Evolutionary conservation across 495 filamentous ascomycete species (phyloP), one percentile per base, ranked within the genome.

Genomic region (Penicillium parvum): DNA sequence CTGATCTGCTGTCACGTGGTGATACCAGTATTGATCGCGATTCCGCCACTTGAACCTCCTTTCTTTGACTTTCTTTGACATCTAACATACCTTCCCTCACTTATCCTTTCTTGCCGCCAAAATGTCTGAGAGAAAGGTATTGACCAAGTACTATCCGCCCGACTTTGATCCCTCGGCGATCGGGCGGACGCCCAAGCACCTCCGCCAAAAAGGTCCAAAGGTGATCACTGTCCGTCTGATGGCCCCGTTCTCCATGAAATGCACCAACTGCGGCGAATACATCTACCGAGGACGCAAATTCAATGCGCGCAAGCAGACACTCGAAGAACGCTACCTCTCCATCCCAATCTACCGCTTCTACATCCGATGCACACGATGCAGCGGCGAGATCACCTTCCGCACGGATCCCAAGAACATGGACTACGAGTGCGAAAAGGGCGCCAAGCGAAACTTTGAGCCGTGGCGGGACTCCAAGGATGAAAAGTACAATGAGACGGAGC

Each of bases 231-330:
- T 96, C 33, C 86, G 94, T n/a, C 73, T 99, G 14, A 97, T 97
- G 88, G 90, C 92, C 0, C 94, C 94, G 45, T 99, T 97, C 61
- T 75, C 81, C 18, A 95, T 99, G 86, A 88, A 86, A 65, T 97
- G 94, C 63, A 83, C 77, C 12, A 72, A 80, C 38, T 97, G 91
- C 64, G 91, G 88, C 58, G 90, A 96, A 71, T 96, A 87, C 75
- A 96, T 98, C 61, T 95, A 96, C 73, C 87, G 88, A 50, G 91
- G 91, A 1, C 83, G 90, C 35, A 97, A 96, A 57, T 97, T 96
- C 77, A 98, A 96, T 65, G 90, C 92, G 2, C 82, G 89, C 37
- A 99, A 99, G 52, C 88, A 96, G 57, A 95, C 85, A 6, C 88
- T 86, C 5, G 88, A 92, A 28, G 90, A 97, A 57, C 86, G 84